Base-by-base conservation (phyloP, 352 stramenopile species). In the Phytophthora ohioensis region DNA sequence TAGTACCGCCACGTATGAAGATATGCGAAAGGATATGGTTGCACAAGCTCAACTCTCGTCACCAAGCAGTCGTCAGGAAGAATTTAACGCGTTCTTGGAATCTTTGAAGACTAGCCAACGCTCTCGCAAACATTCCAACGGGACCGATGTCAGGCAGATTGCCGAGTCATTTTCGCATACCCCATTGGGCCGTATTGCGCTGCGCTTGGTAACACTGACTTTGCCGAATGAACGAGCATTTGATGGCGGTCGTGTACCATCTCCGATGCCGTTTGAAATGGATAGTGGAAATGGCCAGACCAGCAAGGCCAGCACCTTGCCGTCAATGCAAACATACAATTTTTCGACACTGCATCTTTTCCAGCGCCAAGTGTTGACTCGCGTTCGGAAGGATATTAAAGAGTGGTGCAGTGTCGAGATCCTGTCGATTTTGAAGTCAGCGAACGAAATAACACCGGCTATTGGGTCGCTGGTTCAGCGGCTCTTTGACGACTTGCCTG, bases 361-460 rank as follows among this genome's bases (percentile, higher is more conserved):
- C 69, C 87, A 95, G 69, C 81, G 82, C 11, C 80, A 90, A 72
- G 81, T 93, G 21, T 52, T 97, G 9, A 88, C 82, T 45, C 79
- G 73, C 10, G 72, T 92, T 45, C 76, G 87, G 27, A 83, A 84
- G 49, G 81, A 90, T 17, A 91, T 97, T 38, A 93, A 93, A 55
- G 90, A 97, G 46, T 95, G 89, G 84, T 92, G 84, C 46, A 93
- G 87, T 35, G 68, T 92, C 1, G 85, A 97, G 49, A 92, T 97
- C 51, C 59, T 97, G 34, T 78, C 77, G 5, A 95, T 97, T 63
- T 69, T 97, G 43, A 82, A 82, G 55, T 80, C 79, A 17, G 75
- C 85, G 8, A 80, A 92, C 39, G 69, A 77, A 42, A 85, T 94
- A 13, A 94, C 90, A 8, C 84, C 87, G 15, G 68, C 81, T 2